Conservation (phyloP, 108 stramenopile species). For the Nitzschia palea region DNA sequence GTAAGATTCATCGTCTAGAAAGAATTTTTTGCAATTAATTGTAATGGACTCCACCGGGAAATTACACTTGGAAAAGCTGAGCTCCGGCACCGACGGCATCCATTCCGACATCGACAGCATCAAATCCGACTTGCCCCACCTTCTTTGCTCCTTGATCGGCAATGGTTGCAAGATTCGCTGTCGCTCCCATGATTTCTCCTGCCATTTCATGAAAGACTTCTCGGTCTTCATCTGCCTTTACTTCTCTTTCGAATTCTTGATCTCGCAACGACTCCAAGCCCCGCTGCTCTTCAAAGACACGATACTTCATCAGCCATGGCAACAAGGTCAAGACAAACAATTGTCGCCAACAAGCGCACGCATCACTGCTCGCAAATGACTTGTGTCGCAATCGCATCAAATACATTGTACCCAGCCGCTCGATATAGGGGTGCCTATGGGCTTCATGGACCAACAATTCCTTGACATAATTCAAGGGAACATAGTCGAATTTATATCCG, state of each 20-base stretch:
- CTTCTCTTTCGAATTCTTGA: slow-evolving; percentile 7
- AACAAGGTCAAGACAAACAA: slow-evolving; percentile 50
- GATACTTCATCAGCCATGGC: slow-evolving; percentile 56
- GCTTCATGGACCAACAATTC: slow-evolving; percentile 44
- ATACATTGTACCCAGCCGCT: slow-evolving; percentile 54
- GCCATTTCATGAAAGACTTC: not conserved
- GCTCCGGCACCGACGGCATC: not conserved
- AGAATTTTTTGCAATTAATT: too few relatives aligned
- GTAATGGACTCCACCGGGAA: too few relatives aligned
- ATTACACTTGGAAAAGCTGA: too few relatives aligned
- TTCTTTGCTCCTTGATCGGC: not conserved
- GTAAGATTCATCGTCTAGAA: too few relatives aligned
- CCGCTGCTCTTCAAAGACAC: slow-evolving; percentile 31
- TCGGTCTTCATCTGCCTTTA: slow-evolving; percentile 10
- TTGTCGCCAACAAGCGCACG: slow-evolving; percentile 40
- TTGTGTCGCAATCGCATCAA: slow-evolving; percentile 57
- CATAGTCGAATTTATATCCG: slow-evolving; percentile 24
- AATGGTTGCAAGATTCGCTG: not conserved
- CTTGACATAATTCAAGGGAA: slow-evolving; percentile 25
- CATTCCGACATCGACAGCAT: not conserved
- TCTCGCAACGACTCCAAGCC: slow-evolving; percentile 9
- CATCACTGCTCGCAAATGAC: slow-evolving; percentile 41
- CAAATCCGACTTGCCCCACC: slow-evolving; percentile 1
- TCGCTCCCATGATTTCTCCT: not conserved
- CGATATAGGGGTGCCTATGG: slow-evolving; percentile 71